These are phyloP conservation scores for Trypanosoma vivax DNA, from an alignment of 208 protist species.

Conservation along the genomic window DNA sequence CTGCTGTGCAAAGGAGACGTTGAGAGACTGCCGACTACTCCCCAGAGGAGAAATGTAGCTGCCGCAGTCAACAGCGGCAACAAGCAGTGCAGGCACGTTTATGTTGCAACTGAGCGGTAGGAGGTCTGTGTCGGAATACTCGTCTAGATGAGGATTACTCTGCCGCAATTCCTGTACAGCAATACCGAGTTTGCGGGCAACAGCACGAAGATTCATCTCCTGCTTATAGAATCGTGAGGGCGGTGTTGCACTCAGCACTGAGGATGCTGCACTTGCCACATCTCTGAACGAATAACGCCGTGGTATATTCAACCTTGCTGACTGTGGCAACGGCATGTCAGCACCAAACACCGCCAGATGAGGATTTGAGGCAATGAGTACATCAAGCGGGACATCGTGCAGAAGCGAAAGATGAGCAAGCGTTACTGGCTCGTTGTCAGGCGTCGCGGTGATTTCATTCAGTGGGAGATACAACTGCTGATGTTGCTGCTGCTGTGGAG, in stretches of 20 bases:
- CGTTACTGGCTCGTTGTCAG: constrained; percentile 29
- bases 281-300: neutral
- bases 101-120: constrained; percentile 7
- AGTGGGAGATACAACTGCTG: neutral
- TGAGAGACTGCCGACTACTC: neutral
- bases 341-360: constrained; percentile 21
- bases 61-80: neutral
- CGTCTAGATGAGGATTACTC: constrained; percentile 12
- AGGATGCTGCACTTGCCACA: neutral
- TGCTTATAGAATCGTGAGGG: neutral
- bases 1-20: neutral
- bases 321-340: constrained; percentile 20
- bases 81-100: constrained; percentile 4
- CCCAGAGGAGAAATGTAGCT: constrained; percentile 1
- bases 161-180: constrained; percentile 8
- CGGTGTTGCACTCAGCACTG: neutral
- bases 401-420: constrained; percentile 28
- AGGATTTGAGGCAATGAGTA: constrained; percentile 30
- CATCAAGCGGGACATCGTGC: constrained; percentile 23
- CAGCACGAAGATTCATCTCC: neutral
- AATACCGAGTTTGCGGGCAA: constrained; percentile 6
- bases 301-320: constrained; percentile 13
- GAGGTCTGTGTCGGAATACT: neutral
- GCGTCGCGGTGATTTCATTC: constrained; percentile 9
- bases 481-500: neutral